Conservation (phyloP, 176 grass and related monocot species). For the Rhipidocladum racemiflorum region DNA sequence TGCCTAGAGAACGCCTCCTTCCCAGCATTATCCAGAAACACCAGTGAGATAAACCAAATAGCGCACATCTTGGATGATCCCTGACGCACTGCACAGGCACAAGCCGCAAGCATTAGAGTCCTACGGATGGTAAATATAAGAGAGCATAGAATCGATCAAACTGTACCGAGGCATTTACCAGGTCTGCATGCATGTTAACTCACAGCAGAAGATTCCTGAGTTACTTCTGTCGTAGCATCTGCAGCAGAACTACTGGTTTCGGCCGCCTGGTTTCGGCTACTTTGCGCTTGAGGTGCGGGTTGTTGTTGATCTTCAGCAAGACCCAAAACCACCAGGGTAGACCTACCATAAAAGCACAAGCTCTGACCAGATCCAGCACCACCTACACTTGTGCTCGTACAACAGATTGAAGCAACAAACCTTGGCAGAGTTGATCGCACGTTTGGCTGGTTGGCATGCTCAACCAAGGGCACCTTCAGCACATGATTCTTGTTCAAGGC, state of each 20-base stretch:
- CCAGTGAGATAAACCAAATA: too few species aligned
- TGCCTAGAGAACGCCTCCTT: neutral
- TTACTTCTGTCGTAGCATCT: conserved; percentile 53
- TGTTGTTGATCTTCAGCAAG: conserved; percentile 66
- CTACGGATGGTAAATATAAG: neutral
- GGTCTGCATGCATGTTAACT: conserved; percentile 21
- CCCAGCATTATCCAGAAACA: neutral
- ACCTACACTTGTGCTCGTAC: neutral
- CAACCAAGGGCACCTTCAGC: conserved; percentile 72
- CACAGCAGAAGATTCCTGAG: conserved; percentile 59
- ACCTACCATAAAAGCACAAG: conserved; percentile 42
- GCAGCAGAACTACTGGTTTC: conserved; percentile 79
- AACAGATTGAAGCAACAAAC: conserved; percentile 28
- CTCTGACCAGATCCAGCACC: conserved; percentile 13
- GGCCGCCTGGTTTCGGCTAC: conserved; percentile 67
- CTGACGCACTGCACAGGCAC: neutral
- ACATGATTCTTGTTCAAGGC: conserved; percentile 70
- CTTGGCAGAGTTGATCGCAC: conserved; percentile 74
- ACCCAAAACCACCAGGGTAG: conserved; percentile 75
- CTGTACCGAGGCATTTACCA: neutral
- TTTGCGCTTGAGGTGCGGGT: conserved; percentile 39
- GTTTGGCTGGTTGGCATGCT: conserved; percentile 82
- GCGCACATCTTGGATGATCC: neutral
- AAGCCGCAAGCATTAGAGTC: neutral
- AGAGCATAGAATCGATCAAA: neutral